phyloP scores from a whole-genome alignment of 225 moss, liverwort and hornwort genomes.

The Antitrichia curtipendula region DNA sequence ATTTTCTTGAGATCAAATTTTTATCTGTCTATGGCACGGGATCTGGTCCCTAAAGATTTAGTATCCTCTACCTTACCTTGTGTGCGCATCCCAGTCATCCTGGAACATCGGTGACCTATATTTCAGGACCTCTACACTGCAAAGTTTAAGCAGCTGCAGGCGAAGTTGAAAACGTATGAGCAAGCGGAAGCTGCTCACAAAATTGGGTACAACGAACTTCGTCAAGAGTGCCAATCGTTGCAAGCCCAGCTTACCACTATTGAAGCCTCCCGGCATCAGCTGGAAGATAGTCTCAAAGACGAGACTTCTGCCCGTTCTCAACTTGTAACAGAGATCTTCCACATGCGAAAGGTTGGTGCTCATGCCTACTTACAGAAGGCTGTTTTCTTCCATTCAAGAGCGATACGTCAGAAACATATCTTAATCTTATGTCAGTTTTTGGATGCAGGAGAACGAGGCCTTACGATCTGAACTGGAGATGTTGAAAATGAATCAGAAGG shows the following conservation, averaged over 20 bases:
- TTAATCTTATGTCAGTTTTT: background rate
- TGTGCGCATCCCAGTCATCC: background rate
- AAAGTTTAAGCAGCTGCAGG: conserved; percentile 82
- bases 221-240: conserved; percentile 27
- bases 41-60: background rate
- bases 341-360: conserved; percentile 35
- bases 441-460: conserved; percentile 69
- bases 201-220: conserved; percentile 10
- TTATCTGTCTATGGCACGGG: too few species aligned
- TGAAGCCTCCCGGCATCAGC: conserved; percentile 35
- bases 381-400: background rate
- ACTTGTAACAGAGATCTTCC: conserved; percentile 29
- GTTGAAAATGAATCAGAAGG: conserved; percentile 93
- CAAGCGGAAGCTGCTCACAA: conserved; percentile 18
- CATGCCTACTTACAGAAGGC: background rate
- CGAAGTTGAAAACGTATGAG: conserved; percentile 56
- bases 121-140: conserved; percentile 69
- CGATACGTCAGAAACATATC: background rate
- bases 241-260: conserved; percentile 24
- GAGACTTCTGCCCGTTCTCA: conserved; percentile 48
- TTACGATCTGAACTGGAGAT: conserved; percentile 69
- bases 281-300: conserved; percentile 37
- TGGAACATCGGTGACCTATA: background rate
- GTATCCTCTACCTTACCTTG: background rate
- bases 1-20: background rate